Conservation (phyloP, 2,329 filamentous ascomycete species). For the Exophiala viscosa region DNA sequence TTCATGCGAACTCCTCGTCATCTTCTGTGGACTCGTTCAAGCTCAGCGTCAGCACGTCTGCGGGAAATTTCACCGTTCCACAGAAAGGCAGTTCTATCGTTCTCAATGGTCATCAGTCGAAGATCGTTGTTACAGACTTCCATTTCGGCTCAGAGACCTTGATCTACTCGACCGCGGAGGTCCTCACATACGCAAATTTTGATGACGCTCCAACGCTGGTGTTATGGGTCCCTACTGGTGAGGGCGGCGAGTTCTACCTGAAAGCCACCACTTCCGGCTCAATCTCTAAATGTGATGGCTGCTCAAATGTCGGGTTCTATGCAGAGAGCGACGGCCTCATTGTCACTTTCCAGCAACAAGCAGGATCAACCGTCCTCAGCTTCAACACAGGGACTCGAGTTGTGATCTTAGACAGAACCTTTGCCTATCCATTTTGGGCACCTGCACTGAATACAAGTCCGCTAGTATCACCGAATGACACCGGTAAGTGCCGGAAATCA, state of each 20-base stretch:
- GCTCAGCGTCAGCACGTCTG: background rate
- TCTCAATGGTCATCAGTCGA: background rate
- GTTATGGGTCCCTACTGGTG: background rate
- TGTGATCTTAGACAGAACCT: background rate
- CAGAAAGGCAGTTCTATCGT: background rate
- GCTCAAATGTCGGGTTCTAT: background rate
- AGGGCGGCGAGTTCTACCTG: background rate
- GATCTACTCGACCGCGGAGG: background rate
- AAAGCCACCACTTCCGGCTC: background rate
- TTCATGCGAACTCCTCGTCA: background rate
- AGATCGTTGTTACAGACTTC: background rate
- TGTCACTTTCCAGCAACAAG: background rate
- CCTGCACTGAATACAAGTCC: background rate
- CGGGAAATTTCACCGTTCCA: background rate
- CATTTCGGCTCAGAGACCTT: background rate
- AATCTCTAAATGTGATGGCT: background rate
- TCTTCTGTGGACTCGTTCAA: background rate
- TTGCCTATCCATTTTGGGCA: background rate
- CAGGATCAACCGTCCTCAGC: background rate
- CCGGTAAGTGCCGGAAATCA: background rate
- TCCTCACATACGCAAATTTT: background rate
- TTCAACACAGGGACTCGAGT: background rate
- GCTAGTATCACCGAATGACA: background rate
- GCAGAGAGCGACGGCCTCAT: background rate
- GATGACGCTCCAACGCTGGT: background rate